phyloP scores from a whole-genome alignment of 148 eudicot species.

The Chenopodium formosanum region DNA sequence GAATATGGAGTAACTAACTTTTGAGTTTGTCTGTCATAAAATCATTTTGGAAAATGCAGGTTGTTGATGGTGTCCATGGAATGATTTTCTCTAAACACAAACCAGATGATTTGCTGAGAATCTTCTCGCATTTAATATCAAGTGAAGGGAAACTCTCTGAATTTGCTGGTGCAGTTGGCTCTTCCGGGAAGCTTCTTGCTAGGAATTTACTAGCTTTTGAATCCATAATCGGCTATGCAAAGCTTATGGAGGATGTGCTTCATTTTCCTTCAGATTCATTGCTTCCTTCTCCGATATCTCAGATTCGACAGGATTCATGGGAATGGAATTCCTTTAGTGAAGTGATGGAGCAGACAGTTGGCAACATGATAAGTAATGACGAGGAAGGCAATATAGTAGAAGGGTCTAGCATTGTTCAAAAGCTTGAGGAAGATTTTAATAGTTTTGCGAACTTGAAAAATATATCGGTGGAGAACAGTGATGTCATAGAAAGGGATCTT shows the following conservation, averaged over 20 bases:
- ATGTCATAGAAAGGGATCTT: conserved; percentile 36
- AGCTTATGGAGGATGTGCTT: conserved; percentile 72
- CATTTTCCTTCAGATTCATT: conserved; percentile 75
- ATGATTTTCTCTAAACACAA: conserved; percentile 65
- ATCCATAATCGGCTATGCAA: conserved; percentile 65
- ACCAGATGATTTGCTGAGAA: conserved; percentile 60
- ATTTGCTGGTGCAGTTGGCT: conserved; percentile 62
- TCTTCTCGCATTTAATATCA: conserved; percentile 65
- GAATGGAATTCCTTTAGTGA: conserved; percentile 68
- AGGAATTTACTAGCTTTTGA: conserved; percentile 79
- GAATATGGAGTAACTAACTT: neutral
- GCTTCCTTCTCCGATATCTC: conserved; percentile 59
- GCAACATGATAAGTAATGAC: conserved; percentile 26
- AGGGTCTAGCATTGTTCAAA: conserved; percentile 50
- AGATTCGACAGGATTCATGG: conserved; percentile 64
- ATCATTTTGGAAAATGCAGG: conserved; percentile 38
- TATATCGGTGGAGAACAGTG: conserved; percentile 33
- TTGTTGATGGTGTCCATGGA: conserved; percentile 84
- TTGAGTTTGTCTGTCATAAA: neutral
- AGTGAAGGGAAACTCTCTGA: conserved; percentile 57
- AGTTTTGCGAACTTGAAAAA: conserved; percentile 28
- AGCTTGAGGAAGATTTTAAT: conserved; percentile 58
- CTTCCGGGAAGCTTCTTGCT: conserved; percentile 75
- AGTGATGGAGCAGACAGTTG: conserved; percentile 36
- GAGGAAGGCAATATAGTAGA: conserved; percentile 24